Evolutionary conservation across 352 stramenopile species (phyloP).

Genomic region (Globisporangium camurandrum): DNA sequence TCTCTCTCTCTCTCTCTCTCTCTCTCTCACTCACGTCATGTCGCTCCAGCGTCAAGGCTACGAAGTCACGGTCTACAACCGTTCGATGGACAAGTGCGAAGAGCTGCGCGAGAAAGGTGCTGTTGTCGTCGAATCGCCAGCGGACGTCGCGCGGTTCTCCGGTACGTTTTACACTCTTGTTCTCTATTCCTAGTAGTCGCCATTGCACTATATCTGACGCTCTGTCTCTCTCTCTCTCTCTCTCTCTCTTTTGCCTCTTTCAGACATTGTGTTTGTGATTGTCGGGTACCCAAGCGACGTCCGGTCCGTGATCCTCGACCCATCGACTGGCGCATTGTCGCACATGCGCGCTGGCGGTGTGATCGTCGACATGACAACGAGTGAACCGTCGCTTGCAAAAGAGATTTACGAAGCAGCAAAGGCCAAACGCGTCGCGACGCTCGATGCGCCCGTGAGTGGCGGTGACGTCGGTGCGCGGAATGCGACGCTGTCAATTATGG

Average conservation of each 20-base stretch:
- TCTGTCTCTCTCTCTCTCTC: no score
- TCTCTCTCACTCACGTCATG: not conserved
- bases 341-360: slow-evolving; percentile 72
- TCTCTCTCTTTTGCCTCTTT: not conserved
- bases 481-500: slow-evolving; percentile 86
- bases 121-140: slow-evolving; percentile 57
- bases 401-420: slow-evolving; percentile 80
- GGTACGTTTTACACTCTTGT: slow-evolving; percentile 15
- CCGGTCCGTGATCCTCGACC: slow-evolving; percentile 62
- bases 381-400: slow-evolving; percentile 79
- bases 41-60: slow-evolving; percentile 63
- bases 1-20: not conserved
- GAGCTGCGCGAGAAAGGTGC: slow-evolving; percentile 68
- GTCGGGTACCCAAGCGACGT: slow-evolving; percentile 85
- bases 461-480: slow-evolving; percentile 86
- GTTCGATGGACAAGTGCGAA: slow-evolving; percentile 78
- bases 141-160: slow-evolving; percentile 70
- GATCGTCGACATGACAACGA: slow-evolving; percentile 90
- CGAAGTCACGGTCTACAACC: slow-evolving; percentile 82
- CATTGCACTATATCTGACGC: not conserved
- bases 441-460: slow-evolving; percentile 82
- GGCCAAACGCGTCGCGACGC: slow-evolving; percentile 53
- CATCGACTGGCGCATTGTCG: slow-evolving; percentile 54
- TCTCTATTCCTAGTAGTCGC: no score
- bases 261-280: slow-evolving; percentile 89